Percentiles rank a stretch among this genome's conserved stretches.
Evolutionary conservation across 2,329 filamentous ascomycete species (phyloP).

Genomic region (Ceratocystis ficicola): DNA sequence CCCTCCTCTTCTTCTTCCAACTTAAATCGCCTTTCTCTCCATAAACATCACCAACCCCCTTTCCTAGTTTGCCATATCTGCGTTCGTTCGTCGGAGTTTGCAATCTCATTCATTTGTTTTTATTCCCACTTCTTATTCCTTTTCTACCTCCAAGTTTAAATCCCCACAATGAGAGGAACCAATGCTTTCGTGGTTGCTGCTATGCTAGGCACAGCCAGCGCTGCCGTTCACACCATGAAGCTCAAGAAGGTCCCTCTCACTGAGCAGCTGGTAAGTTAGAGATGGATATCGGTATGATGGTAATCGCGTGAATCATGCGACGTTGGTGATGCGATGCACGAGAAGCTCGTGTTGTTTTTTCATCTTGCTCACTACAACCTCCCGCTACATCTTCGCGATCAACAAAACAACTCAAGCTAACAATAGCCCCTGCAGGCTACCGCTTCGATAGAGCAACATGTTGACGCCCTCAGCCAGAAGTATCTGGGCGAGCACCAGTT

Average conservation of each 20-base stretch:
- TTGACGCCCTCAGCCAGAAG: conserved; percentile 80
- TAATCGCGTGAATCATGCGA: conserved; percentile 9
- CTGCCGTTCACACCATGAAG: conserved; percentile 89
- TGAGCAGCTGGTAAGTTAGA: conserved; percentile 68
- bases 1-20: conserved; percentile 3
- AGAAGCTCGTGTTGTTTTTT: background rate
- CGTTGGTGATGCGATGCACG: background rate
- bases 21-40: background rate
- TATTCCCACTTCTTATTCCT: background rate
- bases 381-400: background rate
- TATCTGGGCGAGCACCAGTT: conserved; percentile 71
- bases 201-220: conserved; percentile 70
- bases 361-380: conserved; percentile 15
- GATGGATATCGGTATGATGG: background rate
- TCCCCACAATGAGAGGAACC: conserved; percentile 58
- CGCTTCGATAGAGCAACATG: conserved; percentile 68
- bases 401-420: conserved; percentile 16
- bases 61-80: conserved; percentile 9
- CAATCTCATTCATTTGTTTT: conserved; percentile 13
- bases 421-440: conserved; percentile 43
- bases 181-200: conserved; percentile 67
- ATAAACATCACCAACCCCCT: conserved; percentile 8
- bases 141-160: conserved; percentile 8
- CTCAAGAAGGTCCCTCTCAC: conserved; percentile 89
- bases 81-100: conserved; percentile 18